Conservation (phyloP, 305 asterid genomes). For the Lippia alba region DNA sequence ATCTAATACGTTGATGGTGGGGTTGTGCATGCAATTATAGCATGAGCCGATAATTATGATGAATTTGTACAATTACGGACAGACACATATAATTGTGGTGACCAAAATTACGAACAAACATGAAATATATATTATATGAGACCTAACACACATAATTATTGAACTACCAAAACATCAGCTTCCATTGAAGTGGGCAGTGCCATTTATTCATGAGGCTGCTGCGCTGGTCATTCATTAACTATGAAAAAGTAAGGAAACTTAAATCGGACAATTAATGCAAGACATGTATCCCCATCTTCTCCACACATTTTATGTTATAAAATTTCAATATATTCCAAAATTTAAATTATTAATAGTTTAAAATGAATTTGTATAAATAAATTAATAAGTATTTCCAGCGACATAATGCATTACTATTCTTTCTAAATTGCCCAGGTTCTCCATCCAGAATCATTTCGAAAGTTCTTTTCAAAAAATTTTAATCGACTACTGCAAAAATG, state of each 20-base stretch:
- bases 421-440: too few relatives aligned
- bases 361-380: too few relatives aligned
- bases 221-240: background rate
- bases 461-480: too few relatives aligned
- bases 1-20: background rate
- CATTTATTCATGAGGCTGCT: slow-evolving; percentile 10
- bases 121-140: background rate
- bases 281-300: background rate
- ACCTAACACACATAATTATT: slow-evolving; percentile 14
- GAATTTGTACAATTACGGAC: slow-evolving; percentile 15
- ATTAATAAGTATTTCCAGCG: too few relatives aligned
- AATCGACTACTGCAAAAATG: too few relatives aligned
- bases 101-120: slow-evolving; percentile 28
- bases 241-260: background rate
- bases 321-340: too few relatives aligned
- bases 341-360: too few relatives aligned
- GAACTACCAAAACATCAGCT: slow-evolving; percentile 1
- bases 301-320: background rate
- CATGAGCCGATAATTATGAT: slow-evolving; percentile 10
- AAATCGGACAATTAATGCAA: background rate
- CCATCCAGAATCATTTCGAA: too few relatives aligned
- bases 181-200: slow-evolving; percentile 9
- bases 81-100: slow-evolving; percentile 28
- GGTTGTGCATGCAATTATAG: slow-evolving; percentile 18
- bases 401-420: too few relatives aligned